Evolutionary conservation across 23 red algal genomes (phyloP), one percentile per base, ranked within the genome.

Genomic region (Gracilariopsis chorda): DNA sequence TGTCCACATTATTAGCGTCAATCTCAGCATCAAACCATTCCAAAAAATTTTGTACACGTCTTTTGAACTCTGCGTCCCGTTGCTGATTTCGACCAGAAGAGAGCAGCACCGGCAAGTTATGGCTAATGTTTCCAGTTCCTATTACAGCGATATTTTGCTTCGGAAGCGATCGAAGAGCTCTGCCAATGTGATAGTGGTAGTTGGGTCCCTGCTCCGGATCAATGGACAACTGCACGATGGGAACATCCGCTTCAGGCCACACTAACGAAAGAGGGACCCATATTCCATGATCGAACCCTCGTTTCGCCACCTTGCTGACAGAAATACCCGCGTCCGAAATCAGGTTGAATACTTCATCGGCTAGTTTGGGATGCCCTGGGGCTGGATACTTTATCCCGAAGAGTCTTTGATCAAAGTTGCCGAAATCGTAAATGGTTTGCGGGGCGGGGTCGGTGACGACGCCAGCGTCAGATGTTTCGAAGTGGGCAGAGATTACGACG

Each of bases 401-500:
- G 7, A 55, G 51, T 5, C 51, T 13, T 6, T 51, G 33, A 45
- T 53, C 51, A 52, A 87, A 87, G 62, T 59, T 59, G 41, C 61
- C 37, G 25, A 65, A 87, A 20, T 70, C 65, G 62, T 87, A 74
- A 1, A 55, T 46, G 10, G 61, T 51, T 1, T 17, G 25, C 28
- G 83, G 83, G 4, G 42, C 43, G 25, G 65, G 65, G 41, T 53
- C 59, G 8, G 83, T 73, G 25, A 73, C 37, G 13, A 87, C 59
- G 5, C 36, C 42, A 11, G 65, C 47, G 24, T 21, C 30, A 16
- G 83, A 17, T 10, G 83, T 74, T 25, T 52, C 46, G 12, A 47
- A 87, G 30, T 87, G 83, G 36, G 65, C 83, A 62, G 43, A 51
- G 83, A 87, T 67, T 48, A 87, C 65, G 27, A 87, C 24, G 17